Conservation (phyloP, 805 yeast species). For the Lipomyces chichibuensis region DNA sequence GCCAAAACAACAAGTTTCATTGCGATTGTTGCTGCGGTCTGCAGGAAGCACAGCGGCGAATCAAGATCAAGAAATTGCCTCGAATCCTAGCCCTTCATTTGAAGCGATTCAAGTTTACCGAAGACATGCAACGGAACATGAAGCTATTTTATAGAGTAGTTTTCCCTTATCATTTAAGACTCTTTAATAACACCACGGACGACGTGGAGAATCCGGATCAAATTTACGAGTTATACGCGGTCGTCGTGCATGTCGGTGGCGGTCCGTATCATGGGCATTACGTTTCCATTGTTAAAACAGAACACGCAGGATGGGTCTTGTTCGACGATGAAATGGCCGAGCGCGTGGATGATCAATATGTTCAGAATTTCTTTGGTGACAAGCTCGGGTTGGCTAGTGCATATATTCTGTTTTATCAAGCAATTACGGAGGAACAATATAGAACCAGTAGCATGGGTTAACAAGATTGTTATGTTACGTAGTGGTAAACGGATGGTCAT, state of each 20-base stretch:
- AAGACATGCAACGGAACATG: constrained; percentile 74
- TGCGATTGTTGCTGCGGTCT: constrained; percentile 88
- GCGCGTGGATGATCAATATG: constrained; percentile 78
- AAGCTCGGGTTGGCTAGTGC: constrained; percentile 89
- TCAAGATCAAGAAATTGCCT: constrained; percentile 77
- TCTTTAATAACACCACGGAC: constrained; percentile 64
- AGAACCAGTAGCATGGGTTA: background rate
- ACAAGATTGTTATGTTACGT: background rate
- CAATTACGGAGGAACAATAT: constrained; percentile 48
- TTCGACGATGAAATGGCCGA: constrained; percentile 97
- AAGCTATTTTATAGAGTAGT: constrained; percentile 83
- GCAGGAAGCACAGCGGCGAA: constrained; percentile 92
- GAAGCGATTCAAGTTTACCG: constrained; percentile 90
- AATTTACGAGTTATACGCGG: constrained; percentile 78
- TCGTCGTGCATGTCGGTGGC: constrained; percentile 94
- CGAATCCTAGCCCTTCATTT: constrained; percentile 78
- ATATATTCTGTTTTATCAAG: constrained; percentile 80
- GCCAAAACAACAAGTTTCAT: constrained; percentile 86
- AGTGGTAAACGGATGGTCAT: no score
- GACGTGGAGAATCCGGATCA: constrained; percentile 56
- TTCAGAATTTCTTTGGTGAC: constrained; percentile 84
- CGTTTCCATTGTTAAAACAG: constrained; percentile 80
- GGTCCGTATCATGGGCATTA: constrained; percentile 99
- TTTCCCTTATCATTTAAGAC: constrained; percentile 72
- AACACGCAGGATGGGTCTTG: constrained; percentile 80